Percentiles rank a stretch among this genome's conserved stretches.
Evolutionary conservation across 371 early-diverging fungal genomes (phyloP).

Genomic region (Parasitella parasitica): DNA sequence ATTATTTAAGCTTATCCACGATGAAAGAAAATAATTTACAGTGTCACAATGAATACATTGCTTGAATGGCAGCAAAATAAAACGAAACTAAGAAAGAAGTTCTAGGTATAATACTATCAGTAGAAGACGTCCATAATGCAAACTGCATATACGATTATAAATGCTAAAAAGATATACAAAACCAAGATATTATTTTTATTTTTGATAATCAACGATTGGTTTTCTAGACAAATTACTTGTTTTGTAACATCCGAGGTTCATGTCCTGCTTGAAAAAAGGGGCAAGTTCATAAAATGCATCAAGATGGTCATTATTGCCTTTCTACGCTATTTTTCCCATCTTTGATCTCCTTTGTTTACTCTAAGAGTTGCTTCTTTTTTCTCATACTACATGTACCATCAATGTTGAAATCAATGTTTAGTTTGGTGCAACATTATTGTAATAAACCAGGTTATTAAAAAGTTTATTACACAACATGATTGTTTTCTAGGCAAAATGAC

Average conservation of each 20-base stretch:
- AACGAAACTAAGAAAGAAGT: background rate
- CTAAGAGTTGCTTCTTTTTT: too few species aligned
- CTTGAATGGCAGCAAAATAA: background rate
- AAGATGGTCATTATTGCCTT: too few species aligned
- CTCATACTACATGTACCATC: background rate
- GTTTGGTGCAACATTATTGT: background rate
- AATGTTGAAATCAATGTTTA: background rate
- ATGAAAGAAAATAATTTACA: background rate
- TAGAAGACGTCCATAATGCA: background rate
- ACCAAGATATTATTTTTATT: background rate
- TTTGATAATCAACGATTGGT: background rate
- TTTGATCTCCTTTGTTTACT: too few species aligned
- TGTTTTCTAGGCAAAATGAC: background rate
- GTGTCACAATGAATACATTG: too few species aligned
- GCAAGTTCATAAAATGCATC: too few species aligned
- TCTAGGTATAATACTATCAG: background rate
- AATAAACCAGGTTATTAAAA: background rate
- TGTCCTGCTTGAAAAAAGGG: too few species aligned
- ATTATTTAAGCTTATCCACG: too few species aligned
- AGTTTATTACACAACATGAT: background rate
- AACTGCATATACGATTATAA: background rate
- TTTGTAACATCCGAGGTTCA: background rate
- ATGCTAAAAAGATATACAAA: too few species aligned
- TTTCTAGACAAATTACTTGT: background rate
- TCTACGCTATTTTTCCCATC: background rate